Evolutionary conservation across 257 asterid species (phyloP).

Genomic region (Plectranthus barbatus): DNA sequence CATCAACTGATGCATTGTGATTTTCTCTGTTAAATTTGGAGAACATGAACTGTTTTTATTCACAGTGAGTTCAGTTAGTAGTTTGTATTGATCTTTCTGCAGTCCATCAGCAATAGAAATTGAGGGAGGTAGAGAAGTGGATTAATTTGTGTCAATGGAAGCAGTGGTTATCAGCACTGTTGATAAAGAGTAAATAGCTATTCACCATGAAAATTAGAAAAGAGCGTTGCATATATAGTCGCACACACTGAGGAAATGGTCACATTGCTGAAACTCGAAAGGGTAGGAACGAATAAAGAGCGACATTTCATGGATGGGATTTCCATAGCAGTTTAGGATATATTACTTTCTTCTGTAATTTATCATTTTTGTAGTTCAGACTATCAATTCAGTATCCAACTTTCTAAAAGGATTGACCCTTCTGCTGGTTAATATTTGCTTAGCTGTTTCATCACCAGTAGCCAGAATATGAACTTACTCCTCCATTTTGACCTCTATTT

Average conservation of each 20-base stretch:
- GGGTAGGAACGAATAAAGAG: no score
- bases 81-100: background rate
- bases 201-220: no score
- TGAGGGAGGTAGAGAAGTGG: background rate
- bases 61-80: background rate
- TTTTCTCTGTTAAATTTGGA: background rate
- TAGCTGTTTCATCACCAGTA: background rate
- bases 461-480: background rate
- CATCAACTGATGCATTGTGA: no score
- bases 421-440: background rate
- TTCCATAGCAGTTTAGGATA: background rate
- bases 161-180: background rate
- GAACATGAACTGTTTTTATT: background rate
- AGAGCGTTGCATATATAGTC: no score
- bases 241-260: no score
- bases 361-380: no score
- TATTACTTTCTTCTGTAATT: no score
- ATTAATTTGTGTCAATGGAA: background rate
- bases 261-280: no score
- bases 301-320: background rate
- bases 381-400: no score
- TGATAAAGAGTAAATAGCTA: no score
- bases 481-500: constrained; percentile 5
- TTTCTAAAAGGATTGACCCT: background rate
- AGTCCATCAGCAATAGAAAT: background rate